A percentile compares a stretch with the other conserved stretches of the same genome.
Conservation (phyloP, 305 asterid species). For the Fraxinus nigra region DNA sequence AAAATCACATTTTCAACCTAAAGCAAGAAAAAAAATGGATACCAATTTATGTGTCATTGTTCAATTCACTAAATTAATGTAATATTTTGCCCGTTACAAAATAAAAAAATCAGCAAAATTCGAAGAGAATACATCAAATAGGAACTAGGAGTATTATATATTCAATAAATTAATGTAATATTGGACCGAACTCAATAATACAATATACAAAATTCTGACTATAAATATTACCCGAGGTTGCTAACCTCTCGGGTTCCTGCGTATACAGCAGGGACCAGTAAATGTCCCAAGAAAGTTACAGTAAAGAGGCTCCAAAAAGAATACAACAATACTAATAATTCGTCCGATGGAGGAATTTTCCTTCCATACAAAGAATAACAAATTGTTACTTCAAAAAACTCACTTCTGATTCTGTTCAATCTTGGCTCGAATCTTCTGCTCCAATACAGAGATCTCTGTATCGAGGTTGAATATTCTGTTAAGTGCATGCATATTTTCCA, state of each 20-base stretch:
- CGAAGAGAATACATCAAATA: neutral
- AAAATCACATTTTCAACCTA: too few relatives aligned
- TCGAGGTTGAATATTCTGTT: conserved; percentile 76
- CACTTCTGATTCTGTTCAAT: conserved; percentile 46
- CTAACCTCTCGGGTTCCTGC: neutral
- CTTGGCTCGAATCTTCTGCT: conserved; percentile 69
- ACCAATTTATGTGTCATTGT: too few relatives aligned
- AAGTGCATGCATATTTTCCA: conserved; percentile 80
- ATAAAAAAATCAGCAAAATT: too few relatives aligned
- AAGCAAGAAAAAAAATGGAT: too few relatives aligned
- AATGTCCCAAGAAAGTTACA: neutral
- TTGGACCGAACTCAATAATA: neutral
- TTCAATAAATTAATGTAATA: neutral
- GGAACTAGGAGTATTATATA: neutral
- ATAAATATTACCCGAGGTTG: neutral
- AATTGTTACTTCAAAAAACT: conserved; percentile 28
- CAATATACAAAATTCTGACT: neutral
- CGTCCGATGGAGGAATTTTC: conserved; percentile 18
- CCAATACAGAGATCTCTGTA: conserved; percentile 58
- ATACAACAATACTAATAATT: neutral
- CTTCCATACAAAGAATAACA: conserved; percentile 24
- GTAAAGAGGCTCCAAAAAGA: conserved; percentile 11
- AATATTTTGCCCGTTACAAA: too few relatives aligned
- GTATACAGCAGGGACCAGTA: neutral
- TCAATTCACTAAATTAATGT: too few relatives aligned